Evolutionary conservation across 148 eudicot genomes (phyloP), one percentile per base, ranked within the genome.

Genomic region (Silene conica): DNA sequence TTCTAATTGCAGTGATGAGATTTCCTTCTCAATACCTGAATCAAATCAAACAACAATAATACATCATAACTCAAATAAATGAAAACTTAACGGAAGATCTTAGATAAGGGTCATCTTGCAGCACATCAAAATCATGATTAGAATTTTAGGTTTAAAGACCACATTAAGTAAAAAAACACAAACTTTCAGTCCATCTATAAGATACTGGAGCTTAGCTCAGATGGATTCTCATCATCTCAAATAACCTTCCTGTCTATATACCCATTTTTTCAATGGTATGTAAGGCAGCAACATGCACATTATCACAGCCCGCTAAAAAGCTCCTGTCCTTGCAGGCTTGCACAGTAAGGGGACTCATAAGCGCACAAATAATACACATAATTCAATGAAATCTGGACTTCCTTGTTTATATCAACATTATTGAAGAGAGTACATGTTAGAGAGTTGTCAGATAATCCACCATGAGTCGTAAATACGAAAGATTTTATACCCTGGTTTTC

Each of bases 21-120:
- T 94, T 83, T 94, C 98, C 83, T 86, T 88, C 81, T 94, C 98
- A 60, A 94, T 78, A 73, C 98, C 98, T 94, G 81, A 80, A 69
- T 12, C 77, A 76, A 77, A 69, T 16, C 11, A 52, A 69, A 69
- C 19, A 14, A 45, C 28, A 48, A 45, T 45, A 13, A 21, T 67
- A 67, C 54, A 67, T 41, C 70, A 21, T 68, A 46, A 56, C 71
- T 46, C 31, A 48, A 68, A 68, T 21, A 16, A 43, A 19, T 31
- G 22, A 64, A 25, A 45, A 1, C 57, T 45, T 21, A 20, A 16
- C 34, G 52, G 6, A 65, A 38, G 48, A 34, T 31, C 45, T 38
- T 38, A 8, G 38, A 12, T 13, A 3, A 63, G 38, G 18, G 66
- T 14, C 43, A 63, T 25, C 38, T 41, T 41, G 70, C 15, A 41